Evolutionary conservation across 2,329 filamentous ascomycete genomes (phyloP).

Genomic region (Sodiomyces alkalinus): DNA sequence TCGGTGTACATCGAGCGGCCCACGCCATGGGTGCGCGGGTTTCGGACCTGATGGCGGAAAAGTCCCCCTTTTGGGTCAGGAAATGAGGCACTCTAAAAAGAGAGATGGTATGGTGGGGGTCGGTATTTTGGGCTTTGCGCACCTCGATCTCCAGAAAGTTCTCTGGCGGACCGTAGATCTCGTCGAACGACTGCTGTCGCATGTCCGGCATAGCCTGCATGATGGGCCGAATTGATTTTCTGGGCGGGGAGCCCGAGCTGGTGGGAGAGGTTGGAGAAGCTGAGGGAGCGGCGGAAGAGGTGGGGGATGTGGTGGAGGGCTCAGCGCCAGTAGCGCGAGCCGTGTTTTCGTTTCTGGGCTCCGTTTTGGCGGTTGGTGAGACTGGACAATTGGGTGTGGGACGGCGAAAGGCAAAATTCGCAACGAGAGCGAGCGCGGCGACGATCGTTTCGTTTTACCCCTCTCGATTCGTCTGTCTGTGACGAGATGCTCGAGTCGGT

Average conservation of each 20-base stretch:
- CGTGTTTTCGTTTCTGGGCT: slow-evolving; percentile 21
- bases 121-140: slow-evolving; percentile 13
- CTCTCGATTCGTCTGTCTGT: too few relatives aligned
- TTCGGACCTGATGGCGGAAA: slow-evolving; percentile 82
- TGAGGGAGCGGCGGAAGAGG: slow-evolving; percentile 8
- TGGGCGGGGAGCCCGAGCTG: slow-evolving; percentile 15
- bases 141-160: slow-evolving; percentile 99
- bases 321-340: slow-evolving; percentile 17
- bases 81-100: too few relatives aligned
- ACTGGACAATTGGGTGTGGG: neutral
- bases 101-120: too few relatives aligned
- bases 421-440: too few relatives aligned
- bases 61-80: too few relatives aligned
- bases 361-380: slow-evolving; percentile 24
- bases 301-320: slow-evolving; percentile 10
- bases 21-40: slow-evolving; percentile 86
- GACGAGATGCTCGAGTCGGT: too few relatives aligned
- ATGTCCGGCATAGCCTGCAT: slow-evolving; percentile 56
- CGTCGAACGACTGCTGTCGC: slow-evolving; percentile 90
- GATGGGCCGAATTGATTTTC: slow-evolving; percentile 32
- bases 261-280: too few relatives aligned
- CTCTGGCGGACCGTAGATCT: slow-evolving; percentile 96
- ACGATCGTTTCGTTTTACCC: too few relatives aligned
- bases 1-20: slow-evolving; percentile 96
- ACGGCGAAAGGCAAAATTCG: neutral